These are phyloP conservation scores for Pichia sp. DNA, from an alignment of 1,139 yeast genomes.

Conservation along the genomic window DNA sequence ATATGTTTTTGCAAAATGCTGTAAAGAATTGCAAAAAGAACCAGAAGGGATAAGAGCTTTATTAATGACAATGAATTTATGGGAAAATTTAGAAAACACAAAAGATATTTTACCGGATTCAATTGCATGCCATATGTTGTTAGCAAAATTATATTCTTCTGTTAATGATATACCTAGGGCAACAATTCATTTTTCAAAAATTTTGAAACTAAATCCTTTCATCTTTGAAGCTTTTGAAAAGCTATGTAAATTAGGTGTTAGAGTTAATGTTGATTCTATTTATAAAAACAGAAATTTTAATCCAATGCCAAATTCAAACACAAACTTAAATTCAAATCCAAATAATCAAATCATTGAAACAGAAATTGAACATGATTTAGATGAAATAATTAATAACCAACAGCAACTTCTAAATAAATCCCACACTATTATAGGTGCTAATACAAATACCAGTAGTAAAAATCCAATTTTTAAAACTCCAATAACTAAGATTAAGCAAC, in stretches of 20 bases:
- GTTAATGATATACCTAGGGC: conserved; percentile 60
- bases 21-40: conserved; percentile 49
- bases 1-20: conserved; percentile 61
- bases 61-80: conserved; percentile 34
- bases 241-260: conserved; percentile 65
- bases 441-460: not conserved
- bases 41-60: conserved; percentile 62
- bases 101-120: conserved; percentile 47
- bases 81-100: conserved; percentile 22
- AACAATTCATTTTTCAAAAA: conserved; percentile 59
- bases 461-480: conserved; percentile 19
- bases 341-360: not conserved
- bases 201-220: conserved; percentile 67
- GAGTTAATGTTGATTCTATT: conserved; percentile 55
- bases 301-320: not conserved
- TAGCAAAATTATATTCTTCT: conserved; percentile 63
- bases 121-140: conserved; percentile 55
- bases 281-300: conserved; percentile 31
- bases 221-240: conserved; percentile 84
- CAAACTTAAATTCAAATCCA: not conserved
- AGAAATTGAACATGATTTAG: conserved; percentile 7
- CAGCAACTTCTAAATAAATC: no score
- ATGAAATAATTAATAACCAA: conserved; percentile 4
- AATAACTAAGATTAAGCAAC: conserved; percentile 3
- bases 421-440: not conserved